A percentile compares a stretch with the other conserved stretches of the same genome.
phyloP scores from a whole-genome alignment of 345 rosid species.

The Lepidium aucheri region DNA sequence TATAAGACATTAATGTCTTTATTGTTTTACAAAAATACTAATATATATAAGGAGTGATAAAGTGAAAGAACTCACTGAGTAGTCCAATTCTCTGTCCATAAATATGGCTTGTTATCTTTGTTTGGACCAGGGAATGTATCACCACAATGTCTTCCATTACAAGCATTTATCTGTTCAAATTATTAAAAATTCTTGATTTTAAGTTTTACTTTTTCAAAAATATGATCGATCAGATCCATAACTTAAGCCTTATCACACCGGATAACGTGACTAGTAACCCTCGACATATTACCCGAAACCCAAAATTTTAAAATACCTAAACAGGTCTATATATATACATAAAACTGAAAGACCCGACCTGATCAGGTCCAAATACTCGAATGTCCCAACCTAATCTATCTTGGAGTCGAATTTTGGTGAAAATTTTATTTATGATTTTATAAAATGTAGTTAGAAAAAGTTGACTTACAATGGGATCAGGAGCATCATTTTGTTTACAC shows the following conservation, averaged over 20 bases:
- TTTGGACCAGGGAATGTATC: conserved; percentile 94
- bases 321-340: too few relatives aligned
- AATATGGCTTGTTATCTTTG: conserved; percentile 56
- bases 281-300: too few relatives aligned
- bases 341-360: too few relatives aligned
- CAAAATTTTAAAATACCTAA: too few relatives aligned
- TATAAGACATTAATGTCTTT: background rate
- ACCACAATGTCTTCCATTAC: conserved; percentile 98
- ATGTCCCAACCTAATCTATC: too few relatives aligned
- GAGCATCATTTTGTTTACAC: conserved; percentile 91
- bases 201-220: too few relatives aligned
- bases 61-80: conserved; percentile 54
- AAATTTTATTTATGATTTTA: background rate
- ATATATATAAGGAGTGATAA: background rate
- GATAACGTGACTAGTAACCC: too few relatives aligned
- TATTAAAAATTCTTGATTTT: background rate
- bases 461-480: conserved; percentile 59
- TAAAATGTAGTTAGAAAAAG: background rate
- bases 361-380: too few relatives aligned
- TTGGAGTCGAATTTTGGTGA: too few relatives aligned
- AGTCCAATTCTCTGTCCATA: conserved; percentile 99
- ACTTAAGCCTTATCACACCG: too few relatives aligned
- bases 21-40: background rate
- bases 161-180: conserved; percentile 62
- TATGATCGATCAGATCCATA: too few relatives aligned